Conservation (phyloP, 2,329 filamentous ascomycete species). For the Plectosphaerella sp. region DNA sequence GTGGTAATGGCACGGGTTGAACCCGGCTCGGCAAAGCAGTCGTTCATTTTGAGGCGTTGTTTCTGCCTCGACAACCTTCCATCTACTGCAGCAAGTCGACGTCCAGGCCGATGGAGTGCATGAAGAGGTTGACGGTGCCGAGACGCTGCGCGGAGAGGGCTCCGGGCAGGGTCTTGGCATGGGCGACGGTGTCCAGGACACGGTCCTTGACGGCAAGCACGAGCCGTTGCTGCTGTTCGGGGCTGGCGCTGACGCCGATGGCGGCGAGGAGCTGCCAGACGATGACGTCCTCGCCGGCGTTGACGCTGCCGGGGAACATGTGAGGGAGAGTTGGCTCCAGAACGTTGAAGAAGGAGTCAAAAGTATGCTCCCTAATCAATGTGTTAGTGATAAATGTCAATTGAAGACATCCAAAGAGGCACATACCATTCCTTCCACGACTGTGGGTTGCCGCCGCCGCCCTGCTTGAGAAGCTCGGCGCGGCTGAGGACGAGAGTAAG, state of each 20-base stretch:
- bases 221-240: slow-evolving; percentile 90
- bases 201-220: slow-evolving; percentile 96
- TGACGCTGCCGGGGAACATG: slow-evolving; percentile 89
- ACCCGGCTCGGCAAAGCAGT: too few species aligned
- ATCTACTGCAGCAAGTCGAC: slow-evolving; percentile 63
- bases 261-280: slow-evolving; percentile 98
- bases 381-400: slow-evolving; percentile 1
- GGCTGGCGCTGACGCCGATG: slow-evolving; percentile 87
- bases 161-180: slow-evolving; percentile 83
- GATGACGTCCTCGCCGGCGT: slow-evolving; percentile 87
- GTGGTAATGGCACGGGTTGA: too few species aligned
- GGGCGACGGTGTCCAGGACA: slow-evolving; percentile 88
- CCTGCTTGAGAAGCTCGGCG: slow-evolving; percentile 88
- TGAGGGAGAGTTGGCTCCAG: slow-evolving; percentile 79
- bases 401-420: not conserved
- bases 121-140: slow-evolving; percentile 94
- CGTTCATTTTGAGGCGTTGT: not conserved
- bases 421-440: slow-evolving; percentile 77
- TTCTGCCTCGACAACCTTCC: slow-evolving; percentile 8
- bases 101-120: slow-evolving; percentile 97
- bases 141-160: slow-evolving; percentile 81
- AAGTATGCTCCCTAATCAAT: slow-evolving; percentile 60
- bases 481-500: slow-evolving; percentile 92
- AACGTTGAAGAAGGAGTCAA: slow-evolving; percentile 81
- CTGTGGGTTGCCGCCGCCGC: slow-evolving; percentile 62